Percentiles rank a stretch among this genome's conserved stretches.
Conservation (phyloP, 169 alveolate genomes). For the Theileria equi region DNA sequence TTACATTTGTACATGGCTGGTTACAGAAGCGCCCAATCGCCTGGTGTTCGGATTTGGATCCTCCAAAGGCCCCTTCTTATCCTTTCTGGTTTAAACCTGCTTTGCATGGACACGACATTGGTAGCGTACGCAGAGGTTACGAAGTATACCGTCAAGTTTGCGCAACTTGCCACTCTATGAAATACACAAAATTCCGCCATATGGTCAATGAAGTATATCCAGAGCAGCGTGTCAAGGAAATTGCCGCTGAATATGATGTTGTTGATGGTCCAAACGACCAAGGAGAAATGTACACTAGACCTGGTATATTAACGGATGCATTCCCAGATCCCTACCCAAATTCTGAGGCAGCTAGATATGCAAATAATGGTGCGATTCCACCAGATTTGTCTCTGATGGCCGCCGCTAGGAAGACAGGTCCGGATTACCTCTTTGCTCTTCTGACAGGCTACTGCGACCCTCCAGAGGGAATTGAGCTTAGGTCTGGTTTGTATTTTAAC, state of each 20-base stretch:
- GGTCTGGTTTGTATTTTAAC: slow-evolving; percentile 92
- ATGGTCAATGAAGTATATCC: slow-evolving; percentile 84
- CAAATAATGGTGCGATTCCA: slow-evolving; percentile 95
- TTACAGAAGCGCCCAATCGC: slow-evolving; percentile 84
- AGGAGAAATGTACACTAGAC: slow-evolving; percentile 85
- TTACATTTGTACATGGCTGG: slow-evolving; percentile 73
- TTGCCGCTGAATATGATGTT: slow-evolving; percentile 84
- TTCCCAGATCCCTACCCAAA: slow-evolving; percentile 86
- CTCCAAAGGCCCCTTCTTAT: slow-evolving; percentile 81
- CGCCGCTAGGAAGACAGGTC: slow-evolving; percentile 88
- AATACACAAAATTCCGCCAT: slow-evolving; percentile 80
- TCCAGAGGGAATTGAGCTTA: slow-evolving; percentile 92
- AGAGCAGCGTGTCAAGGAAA: slow-evolving; percentile 79
- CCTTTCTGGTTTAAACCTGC: slow-evolving; percentile 86
- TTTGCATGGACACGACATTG: slow-evolving; percentile 83
- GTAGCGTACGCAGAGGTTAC: slow-evolving; percentile 82
- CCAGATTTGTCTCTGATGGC: slow-evolving; percentile 92
- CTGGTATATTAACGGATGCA: slow-evolving; percentile 81
- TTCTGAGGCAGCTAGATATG: slow-evolving; percentile 90
- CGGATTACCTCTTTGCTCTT: slow-evolving; percentile 90
- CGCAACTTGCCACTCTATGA: slow-evolving; percentile 86
- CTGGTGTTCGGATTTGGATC: slow-evolving; percentile 83
- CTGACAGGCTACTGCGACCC: slow-evolving; percentile 93
- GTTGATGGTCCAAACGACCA: slow-evolving; percentile 84
- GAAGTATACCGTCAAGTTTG: slow-evolving; percentile 86